Base-by-base conservation (phyloP, 176 grass and related monocot species). In the Chrysopogon serrulatus region DNA sequence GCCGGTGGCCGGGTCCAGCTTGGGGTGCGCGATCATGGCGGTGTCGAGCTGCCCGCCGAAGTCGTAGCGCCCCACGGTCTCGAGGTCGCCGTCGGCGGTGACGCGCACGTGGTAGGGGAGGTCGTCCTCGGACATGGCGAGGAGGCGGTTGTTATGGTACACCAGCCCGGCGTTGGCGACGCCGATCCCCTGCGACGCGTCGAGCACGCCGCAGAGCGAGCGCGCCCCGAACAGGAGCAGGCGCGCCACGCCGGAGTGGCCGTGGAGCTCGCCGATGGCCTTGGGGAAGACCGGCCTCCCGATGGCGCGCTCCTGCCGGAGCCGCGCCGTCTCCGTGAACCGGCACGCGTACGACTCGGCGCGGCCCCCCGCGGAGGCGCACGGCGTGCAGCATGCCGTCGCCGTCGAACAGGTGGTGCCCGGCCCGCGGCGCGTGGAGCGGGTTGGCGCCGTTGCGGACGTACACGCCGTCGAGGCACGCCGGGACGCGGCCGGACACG, bases 41-140 rank as follows among this genome's bases (percentile, higher is more conserved):
- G 68, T 33, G 4, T 59, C 77, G 73, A 98, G 93, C 78, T 96
- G 91, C 0, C 93, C 91, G 10, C 49, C 39, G 87, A 98, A 98
- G 81, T 98, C 77, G 60, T 85, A 94, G 6, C 93, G 76, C 1
- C 85, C 93, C 27, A 92, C 91, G 6, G 96, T 98, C 60, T 92
- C 65, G 62, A 98, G 90, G 49, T 98, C 93, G 8, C 91, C 96
- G 37, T 83, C 82, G 28, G 49, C 21, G 1, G 91, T 94, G 57
- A 98, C 40, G n/a, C 89, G 89, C 31, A 98, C 96, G 66, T 98
- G 93, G 83, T 98, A 98, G 1, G 96, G 96, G 47, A 94, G 91
- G 87, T 98, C 96, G 72, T 98, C 93, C 84, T 98, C 96, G 4
- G 96, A 98, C 96, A 98, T 98, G 91, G 96, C 96, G 76, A 98